phyloP scores from a whole-genome alignment of 164 flowering plant species.

The Umbilicus rupestris region DNA sequence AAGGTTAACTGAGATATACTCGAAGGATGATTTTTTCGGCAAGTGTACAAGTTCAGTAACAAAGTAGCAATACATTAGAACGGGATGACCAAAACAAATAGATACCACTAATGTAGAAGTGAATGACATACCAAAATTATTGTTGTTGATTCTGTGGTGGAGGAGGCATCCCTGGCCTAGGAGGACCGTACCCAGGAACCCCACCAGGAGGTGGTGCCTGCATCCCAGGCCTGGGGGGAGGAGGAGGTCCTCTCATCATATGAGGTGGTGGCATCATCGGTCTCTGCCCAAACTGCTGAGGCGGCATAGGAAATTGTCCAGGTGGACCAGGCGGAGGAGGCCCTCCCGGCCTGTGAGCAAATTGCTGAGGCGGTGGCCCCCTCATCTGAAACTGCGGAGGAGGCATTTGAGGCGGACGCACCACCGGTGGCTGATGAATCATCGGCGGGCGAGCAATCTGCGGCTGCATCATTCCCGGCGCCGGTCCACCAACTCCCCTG shows the following conservation, averaged over 20 bases:
- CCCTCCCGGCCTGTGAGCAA: slow-evolving; percentile 42
- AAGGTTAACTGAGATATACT: no score
- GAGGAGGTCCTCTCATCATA: slow-evolving; percentile 60
- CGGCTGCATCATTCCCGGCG: slow-evolving; percentile 99
- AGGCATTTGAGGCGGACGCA: slow-evolving; percentile 61
- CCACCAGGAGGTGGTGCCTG: slow-evolving; percentile 53
- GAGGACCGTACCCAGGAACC: slow-evolving; percentile 54
- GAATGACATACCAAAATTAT: slow-evolving; percentile 11
- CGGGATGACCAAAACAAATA: no score
- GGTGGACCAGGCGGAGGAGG: slow-evolving; percentile 39
- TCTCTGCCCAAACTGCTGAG: slow-evolving; percentile 31
- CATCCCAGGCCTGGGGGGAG: slow-evolving; percentile 46
- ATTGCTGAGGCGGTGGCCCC: slow-evolving; percentile 30
- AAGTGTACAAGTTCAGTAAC: no score
- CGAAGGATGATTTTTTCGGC: no score
- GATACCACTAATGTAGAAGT: no score
- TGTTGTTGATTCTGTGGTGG: slow-evolving; percentile 47
- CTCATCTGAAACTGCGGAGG: slow-evolving; percentile 29
- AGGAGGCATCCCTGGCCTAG: slow-evolving; percentile 77
- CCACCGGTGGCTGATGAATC: slow-evolving; percentile 45
- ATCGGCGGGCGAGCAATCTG: slow-evolving; percentile 72
- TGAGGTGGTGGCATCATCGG: slow-evolving; percentile 35
- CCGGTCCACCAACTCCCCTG: slow-evolving; percentile 87
- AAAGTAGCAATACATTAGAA: no score
- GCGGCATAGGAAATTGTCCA: slow-evolving; percentile 25